Conservation (phyloP, 1,284 basidiomycete species). For the Erythrobasidium hasegawianum region DNA sequence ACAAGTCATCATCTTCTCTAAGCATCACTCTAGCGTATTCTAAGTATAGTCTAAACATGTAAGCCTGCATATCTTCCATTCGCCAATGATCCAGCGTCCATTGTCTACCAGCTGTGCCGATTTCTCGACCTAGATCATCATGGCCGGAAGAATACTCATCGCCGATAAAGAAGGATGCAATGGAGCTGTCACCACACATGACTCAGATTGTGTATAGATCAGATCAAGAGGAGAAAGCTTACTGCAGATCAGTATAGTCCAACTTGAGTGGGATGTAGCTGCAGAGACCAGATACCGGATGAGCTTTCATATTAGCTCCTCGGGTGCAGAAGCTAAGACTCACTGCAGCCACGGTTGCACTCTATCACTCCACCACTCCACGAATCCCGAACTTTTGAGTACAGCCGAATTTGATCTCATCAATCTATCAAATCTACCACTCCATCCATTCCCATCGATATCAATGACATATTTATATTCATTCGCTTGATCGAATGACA, state of each 20-base stretch:
- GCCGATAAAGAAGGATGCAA: slow-evolving; percentile 54
- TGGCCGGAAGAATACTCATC: slow-evolving; percentile 42
- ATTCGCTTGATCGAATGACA: slow-evolving; percentile 37
- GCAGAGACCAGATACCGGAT: not conserved
- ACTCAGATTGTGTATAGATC: no score
- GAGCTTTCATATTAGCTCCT: not conserved
- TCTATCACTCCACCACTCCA: slow-evolving; percentile 46
- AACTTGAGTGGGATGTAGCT: slow-evolving; percentile 49
- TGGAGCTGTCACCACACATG: no score
- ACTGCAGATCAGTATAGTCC: slow-evolving; percentile 54
- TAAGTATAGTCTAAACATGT: slow-evolving; percentile 41
- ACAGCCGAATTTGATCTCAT: slow-evolving; percentile 43
- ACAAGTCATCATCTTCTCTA: slow-evolving; percentile 33
- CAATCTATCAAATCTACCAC: slow-evolving; percentile 44
- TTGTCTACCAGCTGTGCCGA: slow-evolving; percentile 40
- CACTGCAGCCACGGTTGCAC: slow-evolving; percentile 45
- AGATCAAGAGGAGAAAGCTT: no score
- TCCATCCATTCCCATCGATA: slow-evolving; percentile 53
- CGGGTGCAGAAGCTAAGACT: not conserved
- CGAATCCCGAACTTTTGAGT: slow-evolving; percentile 43
- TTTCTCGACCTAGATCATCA: slow-evolving; percentile 42
- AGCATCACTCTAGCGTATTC: slow-evolving; percentile 38
- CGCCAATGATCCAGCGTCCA: slow-evolving; percentile 46
- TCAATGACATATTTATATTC: slow-evolving; percentile 51
- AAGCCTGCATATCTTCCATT: slow-evolving; percentile 50